Evolutionary conservation across 306 rosid species (phyloP).

Genomic region (Fragaria ananassa): DNA sequence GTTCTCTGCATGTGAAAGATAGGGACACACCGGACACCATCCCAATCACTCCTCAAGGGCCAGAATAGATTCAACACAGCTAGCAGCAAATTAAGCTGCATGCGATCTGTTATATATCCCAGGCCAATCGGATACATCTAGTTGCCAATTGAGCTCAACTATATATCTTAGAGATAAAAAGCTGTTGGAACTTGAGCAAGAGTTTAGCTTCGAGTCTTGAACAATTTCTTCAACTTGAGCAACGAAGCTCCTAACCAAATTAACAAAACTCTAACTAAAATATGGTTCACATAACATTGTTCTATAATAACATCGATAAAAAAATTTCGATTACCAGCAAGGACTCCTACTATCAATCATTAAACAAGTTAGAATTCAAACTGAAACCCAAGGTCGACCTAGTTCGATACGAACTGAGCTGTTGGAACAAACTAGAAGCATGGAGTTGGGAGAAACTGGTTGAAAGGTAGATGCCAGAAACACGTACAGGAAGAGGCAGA

Average conservation of each 20-base stretch:
- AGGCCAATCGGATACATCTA: neutral
- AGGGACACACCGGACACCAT: neutral
- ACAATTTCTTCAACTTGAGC: neutral
- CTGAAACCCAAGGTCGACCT: neutral
- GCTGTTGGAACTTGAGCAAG: neutral
- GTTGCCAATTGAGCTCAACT: neutral
- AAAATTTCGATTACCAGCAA: no score
- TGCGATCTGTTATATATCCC: neutral
- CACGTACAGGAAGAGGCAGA: neutral
- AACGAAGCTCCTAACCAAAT: neutral
- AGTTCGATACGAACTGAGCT: neutral
- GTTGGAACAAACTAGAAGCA: neutral
- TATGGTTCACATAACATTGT: no score
- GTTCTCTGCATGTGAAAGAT: conserved; percentile 12
- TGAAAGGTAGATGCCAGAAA: neutral
- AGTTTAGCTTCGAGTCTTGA: neutral
- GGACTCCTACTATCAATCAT: no score
- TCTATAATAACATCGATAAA: no score
- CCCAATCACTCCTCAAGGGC: neutral
- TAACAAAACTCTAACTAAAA: no score
- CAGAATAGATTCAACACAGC: neutral
- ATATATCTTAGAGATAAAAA: neutral
- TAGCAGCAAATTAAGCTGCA: neutral
- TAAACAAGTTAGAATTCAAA: neutral
- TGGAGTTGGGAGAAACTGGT: neutral